These are phyloP conservation scores for Aeschynomene evenia DNA, from an alignment of 306 rosid species.

Conservation along the genomic window DNA sequence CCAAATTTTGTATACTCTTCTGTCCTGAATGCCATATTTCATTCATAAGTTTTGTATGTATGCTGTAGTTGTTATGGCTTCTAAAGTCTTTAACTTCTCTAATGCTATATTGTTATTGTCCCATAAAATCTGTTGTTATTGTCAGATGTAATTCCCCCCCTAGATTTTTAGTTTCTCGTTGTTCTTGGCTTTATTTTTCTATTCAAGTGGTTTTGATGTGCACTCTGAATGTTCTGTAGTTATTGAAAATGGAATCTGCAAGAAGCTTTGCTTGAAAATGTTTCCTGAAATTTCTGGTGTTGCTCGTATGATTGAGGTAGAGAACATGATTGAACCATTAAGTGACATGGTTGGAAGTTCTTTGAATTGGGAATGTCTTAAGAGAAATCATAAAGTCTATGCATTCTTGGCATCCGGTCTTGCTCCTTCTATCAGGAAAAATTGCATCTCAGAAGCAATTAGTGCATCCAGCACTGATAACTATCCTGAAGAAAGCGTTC, in stretches of 20 bases:
- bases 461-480: constrained; percentile 73
- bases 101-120: constrained; percentile 13
- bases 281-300: constrained; percentile 54
- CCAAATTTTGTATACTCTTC: neutral
- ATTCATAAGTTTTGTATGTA: neutral
- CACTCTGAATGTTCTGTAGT: constrained; percentile 52
- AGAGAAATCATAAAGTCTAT: constrained; percentile 51
- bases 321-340: constrained; percentile 43
- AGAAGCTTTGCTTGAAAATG: constrained; percentile 55
- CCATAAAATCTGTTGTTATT: neutral
- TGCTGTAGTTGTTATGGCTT: constrained; percentile 4
- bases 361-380: constrained; percentile 42
- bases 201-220: constrained; percentile 17
- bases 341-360: constrained; percentile 6
- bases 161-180: constrained; percentile 2
- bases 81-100: neutral
- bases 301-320: constrained; percentile 39
- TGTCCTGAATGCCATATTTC: neutral
- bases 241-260: constrained; percentile 52
- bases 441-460: constrained; percentile 47
- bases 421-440: constrained; percentile 17
- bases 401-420: constrained; percentile 52
- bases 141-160: neutral
- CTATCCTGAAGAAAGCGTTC: constrained; percentile 50
- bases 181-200: constrained; percentile 17